phyloP scores from a whole-genome alignment of 768 basidiomycete species.

The Russula brevipes region DNA sequence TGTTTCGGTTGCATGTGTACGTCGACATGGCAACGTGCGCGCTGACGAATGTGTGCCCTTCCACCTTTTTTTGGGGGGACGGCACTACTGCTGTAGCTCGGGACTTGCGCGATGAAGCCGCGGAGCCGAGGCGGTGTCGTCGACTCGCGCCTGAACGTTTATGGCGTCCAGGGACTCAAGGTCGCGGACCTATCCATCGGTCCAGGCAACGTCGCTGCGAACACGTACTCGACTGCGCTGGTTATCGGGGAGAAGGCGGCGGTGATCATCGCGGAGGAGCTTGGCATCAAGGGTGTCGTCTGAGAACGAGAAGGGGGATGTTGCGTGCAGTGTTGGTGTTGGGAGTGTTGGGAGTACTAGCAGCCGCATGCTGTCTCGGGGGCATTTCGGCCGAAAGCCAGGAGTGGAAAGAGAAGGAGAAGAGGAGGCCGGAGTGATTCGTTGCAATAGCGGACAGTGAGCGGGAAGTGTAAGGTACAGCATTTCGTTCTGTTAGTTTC shows the following conservation, averaged over 20 bases:
- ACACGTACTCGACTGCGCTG: conserved; percentile 42
- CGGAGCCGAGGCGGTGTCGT: conserved; percentile 55
- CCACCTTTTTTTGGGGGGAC: not conserved
- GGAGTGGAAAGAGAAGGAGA: no score
- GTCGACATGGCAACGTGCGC: no score
- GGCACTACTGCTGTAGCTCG: conserved; percentile 37
- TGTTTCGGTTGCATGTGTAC: no score
- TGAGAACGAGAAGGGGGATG: no score
- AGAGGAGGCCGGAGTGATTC: no score
- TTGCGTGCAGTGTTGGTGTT: no score
- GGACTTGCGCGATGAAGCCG: conserved; percentile 66
- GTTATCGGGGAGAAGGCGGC: conserved; percentile 60
- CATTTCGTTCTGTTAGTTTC: no score
- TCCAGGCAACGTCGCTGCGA: conserved; percentile 39
- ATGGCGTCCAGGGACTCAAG: conserved; percentile 53
- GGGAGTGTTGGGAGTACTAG: no score
- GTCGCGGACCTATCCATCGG: conserved; percentile 45
- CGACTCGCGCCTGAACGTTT: conserved; percentile 56
- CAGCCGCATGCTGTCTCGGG: no score
- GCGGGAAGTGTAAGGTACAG: no score
- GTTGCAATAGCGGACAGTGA: no score
- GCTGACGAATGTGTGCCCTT: not conserved
- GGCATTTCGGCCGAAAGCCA: no score
- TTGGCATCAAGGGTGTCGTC: conserved; percentile 34
- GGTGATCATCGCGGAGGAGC: conserved; percentile 51